Evolutionary conservation across 2,329 filamentous ascomycete species (phyloP).

Genomic region (Clonostachys rhizophaga): DNA sequence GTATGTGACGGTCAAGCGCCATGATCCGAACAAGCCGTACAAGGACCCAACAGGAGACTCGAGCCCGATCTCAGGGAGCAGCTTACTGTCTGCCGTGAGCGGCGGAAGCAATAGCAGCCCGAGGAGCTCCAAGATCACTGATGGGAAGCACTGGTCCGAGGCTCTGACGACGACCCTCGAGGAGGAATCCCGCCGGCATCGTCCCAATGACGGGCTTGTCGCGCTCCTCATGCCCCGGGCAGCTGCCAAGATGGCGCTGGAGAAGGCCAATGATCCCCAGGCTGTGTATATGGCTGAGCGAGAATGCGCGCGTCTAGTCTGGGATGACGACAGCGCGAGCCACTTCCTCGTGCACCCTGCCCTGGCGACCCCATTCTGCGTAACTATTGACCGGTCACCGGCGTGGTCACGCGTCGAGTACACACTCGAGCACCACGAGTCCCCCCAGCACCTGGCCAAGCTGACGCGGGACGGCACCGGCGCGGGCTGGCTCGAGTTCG

Average conservation of each 20-base stretch:
- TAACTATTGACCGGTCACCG: slow-evolving; percentile 52
- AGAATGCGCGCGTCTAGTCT: slow-evolving; percentile 68
- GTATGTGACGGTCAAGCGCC: slow-evolving; percentile 52
- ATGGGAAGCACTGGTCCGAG: slow-evolving; percentile 50
- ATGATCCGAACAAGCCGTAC: slow-evolving; percentile 55
- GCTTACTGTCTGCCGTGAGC: slow-evolving; percentile 22
- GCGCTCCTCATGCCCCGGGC: slow-evolving; percentile 65
- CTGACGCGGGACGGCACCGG: slow-evolving; percentile 57
- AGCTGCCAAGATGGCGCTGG: slow-evolving; percentile 58
- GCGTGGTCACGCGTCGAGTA: slow-evolving; percentile 60
- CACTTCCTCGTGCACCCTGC: slow-evolving; percentile 62
- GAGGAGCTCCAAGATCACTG: slow-evolving; percentile 16
- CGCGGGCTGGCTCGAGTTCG: slow-evolving; percentile 55
- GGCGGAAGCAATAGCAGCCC: slow-evolving; percentile 17
- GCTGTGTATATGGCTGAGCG: slow-evolving; percentile 60
- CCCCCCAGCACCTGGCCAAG: slow-evolving; percentile 54
- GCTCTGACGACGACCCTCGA: slow-evolving; percentile 55
- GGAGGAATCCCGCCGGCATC: slow-evolving; percentile 44
- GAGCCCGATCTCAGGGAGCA: slow-evolving; percentile 16
- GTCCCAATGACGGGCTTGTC: slow-evolving; percentile 58
- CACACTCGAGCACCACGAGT: slow-evolving; percentile 60
- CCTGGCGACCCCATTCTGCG: slow-evolving; percentile 57
- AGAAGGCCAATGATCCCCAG: slow-evolving; percentile 52
- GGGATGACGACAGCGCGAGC: slow-evolving; percentile 55
- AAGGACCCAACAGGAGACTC: slow-evolving; percentile 30